Evolutionary conservation across 495 filamentous ascomycete genomes (phyloP).

Genomic region (Trichoderma parareesei): DNA sequence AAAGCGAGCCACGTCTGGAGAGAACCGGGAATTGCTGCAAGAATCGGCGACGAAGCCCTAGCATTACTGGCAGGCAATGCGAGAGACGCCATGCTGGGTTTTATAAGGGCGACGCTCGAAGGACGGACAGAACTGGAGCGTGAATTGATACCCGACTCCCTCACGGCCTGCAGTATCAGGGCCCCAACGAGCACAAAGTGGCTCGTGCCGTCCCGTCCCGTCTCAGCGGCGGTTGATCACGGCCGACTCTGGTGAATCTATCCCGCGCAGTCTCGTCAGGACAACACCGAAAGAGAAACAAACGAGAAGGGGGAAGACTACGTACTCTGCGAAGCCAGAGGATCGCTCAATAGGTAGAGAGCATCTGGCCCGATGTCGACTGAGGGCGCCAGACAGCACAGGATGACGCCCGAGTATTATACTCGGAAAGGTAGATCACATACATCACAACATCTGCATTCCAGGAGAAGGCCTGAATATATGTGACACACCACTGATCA

Average conservation of each 20-base stretch:
- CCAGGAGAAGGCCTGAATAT: neutral
- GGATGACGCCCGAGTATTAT: neutral
- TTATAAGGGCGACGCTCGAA: neutral
- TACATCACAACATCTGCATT: neutral
- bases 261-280: neutral
- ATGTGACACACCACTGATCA: slow-evolving; percentile 2
- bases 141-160: neutral
- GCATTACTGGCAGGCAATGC: neutral
- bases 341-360: neutral
- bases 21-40: neutral
- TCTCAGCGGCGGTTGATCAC: neutral
- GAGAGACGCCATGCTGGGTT: neutral
- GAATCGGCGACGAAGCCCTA: neutral
- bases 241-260: neutral
- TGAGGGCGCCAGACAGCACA: neutral
- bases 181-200: neutral
- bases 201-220: no score
- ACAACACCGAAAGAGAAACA: neutral
- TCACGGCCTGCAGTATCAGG: neutral
- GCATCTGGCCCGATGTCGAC: neutral
- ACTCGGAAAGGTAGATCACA: neutral
- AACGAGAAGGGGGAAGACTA: no score
- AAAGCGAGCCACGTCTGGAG: neutral
- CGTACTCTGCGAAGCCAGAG: neutral
- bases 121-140: neutral